A percentile compares a stretch with the other conserved stretches of the same genome.
Conservation (phyloP, 2,329 filamentous ascomycete species). For the Rachicladosporium sp. region DNA sequence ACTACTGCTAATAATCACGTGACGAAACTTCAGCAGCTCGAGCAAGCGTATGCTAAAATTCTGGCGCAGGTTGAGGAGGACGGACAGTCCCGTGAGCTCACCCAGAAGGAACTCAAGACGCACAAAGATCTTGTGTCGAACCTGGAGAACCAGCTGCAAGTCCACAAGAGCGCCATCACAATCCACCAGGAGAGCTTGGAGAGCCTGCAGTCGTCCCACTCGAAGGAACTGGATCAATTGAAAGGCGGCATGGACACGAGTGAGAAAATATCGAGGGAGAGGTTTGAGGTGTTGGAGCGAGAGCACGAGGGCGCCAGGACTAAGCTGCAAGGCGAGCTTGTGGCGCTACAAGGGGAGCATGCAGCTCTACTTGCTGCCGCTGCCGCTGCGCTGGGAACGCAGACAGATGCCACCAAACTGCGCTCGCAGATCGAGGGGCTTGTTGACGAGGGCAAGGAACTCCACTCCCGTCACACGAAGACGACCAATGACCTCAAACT, state of each 20-base stretch:
- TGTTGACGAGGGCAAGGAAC: slow-evolving; percentile 33
- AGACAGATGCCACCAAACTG: slow-evolving; percentile 34
- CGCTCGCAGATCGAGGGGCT: slow-evolving; percentile 32
- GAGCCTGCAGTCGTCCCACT: slow-evolving; percentile 42
- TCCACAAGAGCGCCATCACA: slow-evolving; percentile 43
- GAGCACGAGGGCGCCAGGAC: slow-evolving; percentile 20
- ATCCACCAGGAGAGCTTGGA: slow-evolving; percentile 42
- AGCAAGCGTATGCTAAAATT: slow-evolving; percentile 56
- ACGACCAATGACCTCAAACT: slow-evolving; percentile 31
- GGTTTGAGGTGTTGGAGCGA: slow-evolving; percentile 24
- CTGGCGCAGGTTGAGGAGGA: slow-evolving; percentile 57
- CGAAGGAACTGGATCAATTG: slow-evolving; percentile 46
- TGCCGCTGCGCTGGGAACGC: slow-evolving; percentile 52
- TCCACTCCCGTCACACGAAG: slow-evolving; percentile 30
- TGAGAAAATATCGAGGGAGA: slow-evolving; percentile 21
- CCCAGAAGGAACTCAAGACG: slow-evolving; percentile 39
- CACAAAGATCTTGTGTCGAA: slow-evolving; percentile 41
- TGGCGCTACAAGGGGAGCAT: slow-evolving; percentile 46
- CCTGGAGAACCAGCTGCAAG: slow-evolving; percentile 44
- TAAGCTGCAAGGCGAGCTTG: slow-evolving; percentile 48
- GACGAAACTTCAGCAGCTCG: slow-evolving; percentile 58
- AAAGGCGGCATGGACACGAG: slow-evolving; percentile 41
- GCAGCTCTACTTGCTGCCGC: slow-evolving; percentile 50
- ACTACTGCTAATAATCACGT: slow-evolving; percentile 56
- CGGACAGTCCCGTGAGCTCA: slow-evolving; percentile 46